Conservation (phyloP, 495 filamentous ascomycete species). For the Penicillium manginii region DNA sequence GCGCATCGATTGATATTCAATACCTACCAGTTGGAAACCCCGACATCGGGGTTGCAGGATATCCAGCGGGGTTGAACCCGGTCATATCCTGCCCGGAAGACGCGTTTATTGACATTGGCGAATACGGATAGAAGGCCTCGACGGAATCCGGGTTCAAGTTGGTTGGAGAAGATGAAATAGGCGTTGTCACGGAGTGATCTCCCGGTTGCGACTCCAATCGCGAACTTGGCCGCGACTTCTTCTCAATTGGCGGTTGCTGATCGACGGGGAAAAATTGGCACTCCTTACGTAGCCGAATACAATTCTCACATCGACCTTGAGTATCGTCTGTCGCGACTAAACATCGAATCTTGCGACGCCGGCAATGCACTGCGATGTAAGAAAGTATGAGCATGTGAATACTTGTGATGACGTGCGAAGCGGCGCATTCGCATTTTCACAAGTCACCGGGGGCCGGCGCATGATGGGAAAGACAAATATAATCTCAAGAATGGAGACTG, state of each 20-base stretch:
- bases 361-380: constrained; percentile 75
- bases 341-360: constrained; percentile 93
- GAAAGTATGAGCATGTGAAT: constrained; percentile 24
- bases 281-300: constrained; percentile 94
- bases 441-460: background rate
- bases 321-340: constrained; percentile 76
- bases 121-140: constrained; percentile 49
- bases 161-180: constrained; percentile 45
- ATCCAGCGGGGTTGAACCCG: constrained; percentile 35
- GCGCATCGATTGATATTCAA: background rate
- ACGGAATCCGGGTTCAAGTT: constrained; percentile 34
- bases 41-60: constrained; percentile 38
- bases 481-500: constrained; percentile 46
- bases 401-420: background rate
- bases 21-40: constrained; percentile 42
- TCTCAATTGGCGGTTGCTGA: constrained; percentile 68
- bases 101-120: constrained; percentile 39
- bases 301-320: constrained; percentile 89
- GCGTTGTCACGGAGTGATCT: constrained; percentile 47
- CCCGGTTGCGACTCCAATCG: constrained; percentile 46
- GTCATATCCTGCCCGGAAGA: constrained; percentile 42
- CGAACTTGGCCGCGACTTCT: constrained; percentile 52
- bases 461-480: background rate
- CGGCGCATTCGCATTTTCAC: background rate
- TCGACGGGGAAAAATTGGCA: constrained; percentile 95